Evolutionary conservation across 306 rosid genomes (phyloP).

Genomic region (Carpinus fangiana): DNA sequence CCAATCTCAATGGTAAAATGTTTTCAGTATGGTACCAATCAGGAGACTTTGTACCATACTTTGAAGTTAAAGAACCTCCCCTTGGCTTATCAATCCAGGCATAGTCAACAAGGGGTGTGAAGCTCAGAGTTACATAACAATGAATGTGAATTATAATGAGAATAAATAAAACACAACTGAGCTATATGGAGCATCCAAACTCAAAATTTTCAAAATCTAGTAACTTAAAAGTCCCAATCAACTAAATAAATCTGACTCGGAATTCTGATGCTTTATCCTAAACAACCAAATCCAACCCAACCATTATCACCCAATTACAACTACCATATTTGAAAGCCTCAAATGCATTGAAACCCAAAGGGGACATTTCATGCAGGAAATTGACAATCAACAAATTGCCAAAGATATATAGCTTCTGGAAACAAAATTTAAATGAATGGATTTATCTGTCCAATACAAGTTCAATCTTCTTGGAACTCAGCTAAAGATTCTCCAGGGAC

Average conservation of each 20-base stretch:
- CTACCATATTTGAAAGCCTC: neutral
- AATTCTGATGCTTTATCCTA: neutral
- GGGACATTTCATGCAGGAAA: neutral
- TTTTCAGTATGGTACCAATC: neutral
- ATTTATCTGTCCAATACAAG: neutral
- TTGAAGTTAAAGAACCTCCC: neutral
- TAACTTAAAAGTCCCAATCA: neutral
- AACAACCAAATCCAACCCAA: neutral
- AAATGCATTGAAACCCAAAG: neutral
- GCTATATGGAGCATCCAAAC: neutral
- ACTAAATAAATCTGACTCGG: neutral
- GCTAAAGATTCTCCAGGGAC: neutral
- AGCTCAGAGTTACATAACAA: neutral
- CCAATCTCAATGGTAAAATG: neutral
- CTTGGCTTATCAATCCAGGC: neutral
- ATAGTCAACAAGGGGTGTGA: neutral
- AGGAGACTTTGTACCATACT: neutral
- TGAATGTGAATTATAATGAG: neutral
- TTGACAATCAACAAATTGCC: neutral
- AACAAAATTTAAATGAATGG: neutral
- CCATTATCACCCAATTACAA: neutral
- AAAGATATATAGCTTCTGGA: neutral
- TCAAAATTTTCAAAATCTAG: neutral
- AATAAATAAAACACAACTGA: neutral
- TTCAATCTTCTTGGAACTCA: slow-evolving; percentile 7